Base-by-base conservation (phyloP, 2,329 filamentous ascomycete species). In the Fusarium newnesense region DNA sequence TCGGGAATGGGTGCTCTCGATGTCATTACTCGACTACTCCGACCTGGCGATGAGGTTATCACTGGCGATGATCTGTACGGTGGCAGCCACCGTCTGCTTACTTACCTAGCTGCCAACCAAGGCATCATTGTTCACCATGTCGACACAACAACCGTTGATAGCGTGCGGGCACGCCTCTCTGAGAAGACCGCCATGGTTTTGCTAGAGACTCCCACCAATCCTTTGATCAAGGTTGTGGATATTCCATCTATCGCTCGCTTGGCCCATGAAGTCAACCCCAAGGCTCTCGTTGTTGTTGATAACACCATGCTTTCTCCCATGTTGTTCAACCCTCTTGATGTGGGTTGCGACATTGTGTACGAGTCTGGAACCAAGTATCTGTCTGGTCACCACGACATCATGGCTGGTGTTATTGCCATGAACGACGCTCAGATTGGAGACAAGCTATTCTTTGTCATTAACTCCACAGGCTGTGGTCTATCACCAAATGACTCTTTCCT, bases 261-360 rank as follows among this genome's bases (percentile, higher is more conserved):
- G 26, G 90, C 93, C 1, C 96, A 98, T 81, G 90, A 92, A 42
- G 89, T 89, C 56, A 97, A 96, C 82, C 86, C 92, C 12, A 90
- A 89, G 70, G 93, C 94, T 32, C 86, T 98, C 44, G 95, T 99
- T 21, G 91, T 95, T 4, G 96, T 98, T 32, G 96, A 99, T 84
- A 99, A 99, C 86, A 99, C 96, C 65, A 99, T 99, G 96, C 91
- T 99, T 75, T 98, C 95, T 5, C 96, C 96, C 16, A 92, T 98
- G 86, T 91, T 99, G 12, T 92, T 92, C 79, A 98, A 97, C 84
- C 96, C 96, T 10, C 90, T 99, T 24, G 96, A 98, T 69, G 88
- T 98, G 34, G 96, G 97, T 64, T 95, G 96, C 21, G 96, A 99
- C 79, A 93, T 99, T 75, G 94, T 97, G 63, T 99, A 99, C 83